Base-by-base conservation (phyloP, 805 yeast genomes). In the Candida multigemmis region DNA sequence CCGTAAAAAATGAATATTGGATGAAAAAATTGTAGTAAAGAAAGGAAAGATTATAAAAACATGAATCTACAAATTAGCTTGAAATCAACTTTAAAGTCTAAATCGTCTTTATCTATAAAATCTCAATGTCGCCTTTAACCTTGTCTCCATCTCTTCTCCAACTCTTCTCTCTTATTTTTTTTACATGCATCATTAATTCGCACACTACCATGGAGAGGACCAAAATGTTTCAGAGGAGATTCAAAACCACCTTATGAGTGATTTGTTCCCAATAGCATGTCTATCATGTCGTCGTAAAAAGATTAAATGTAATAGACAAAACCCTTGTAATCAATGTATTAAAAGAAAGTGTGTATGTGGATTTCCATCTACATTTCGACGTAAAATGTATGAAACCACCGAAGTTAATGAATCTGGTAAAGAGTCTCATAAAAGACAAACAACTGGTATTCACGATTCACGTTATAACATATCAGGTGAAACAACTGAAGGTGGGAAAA, bases 301-400 rank as follows among this genome's bases (percentile, higher is more conserved):
- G 44, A 42, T 54, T 27, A 52, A 53, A 27, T 54, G 60, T 36
- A 50, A 55, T 31, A 52, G 51, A 33, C 31, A 41, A 16, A 43
- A 43, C 16, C 65, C 67, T 2, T 65, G 71, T 36, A 53, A 57
- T 32, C 64, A 60, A 25, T 65, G 71, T 37, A 39, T 35, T 7
- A 50, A 47, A 26, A 45, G 64, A 26, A 44, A 45, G 6, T 44
- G 59, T n/a, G 41, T 38, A 3, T 67, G 73, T 40, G 57, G 54
- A 23, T 66, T 62, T 35, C 73, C 73, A 1, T 45, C 61, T 3
- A 66, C 64, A 11, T 66, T 66, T 33, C 42, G 73, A 28, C 65
- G 68, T 19, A 64, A 48, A 30, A 50, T 51, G 24, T 36, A 41
- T 25, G 53, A 42, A 24, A 43, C 18, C 22, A 21, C 6, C 13